phyloP scores from a whole-genome alignment of 495 filamentous ascomycete genomes.

The Clohesyomyces aquaticus region DNA sequence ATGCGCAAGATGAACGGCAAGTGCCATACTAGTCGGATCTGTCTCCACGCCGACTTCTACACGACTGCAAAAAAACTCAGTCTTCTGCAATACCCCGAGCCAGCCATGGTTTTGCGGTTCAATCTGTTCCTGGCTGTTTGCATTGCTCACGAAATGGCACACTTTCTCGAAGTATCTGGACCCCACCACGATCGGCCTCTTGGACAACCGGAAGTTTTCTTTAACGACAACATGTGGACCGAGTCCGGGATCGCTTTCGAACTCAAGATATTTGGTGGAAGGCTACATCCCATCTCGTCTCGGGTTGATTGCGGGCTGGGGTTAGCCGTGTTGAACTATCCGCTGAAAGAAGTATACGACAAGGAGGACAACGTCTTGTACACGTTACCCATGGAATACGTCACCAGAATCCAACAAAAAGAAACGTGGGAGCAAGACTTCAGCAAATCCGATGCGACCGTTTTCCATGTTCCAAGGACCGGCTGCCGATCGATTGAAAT shows the following conservation, averaged over 20 bases:
- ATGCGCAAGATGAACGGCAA: slow-evolving; percentile 34
- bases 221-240: slow-evolving; percentile 42
- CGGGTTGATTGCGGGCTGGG: slow-evolving; percentile 42
- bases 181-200: slow-evolving; percentile 38
- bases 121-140: slow-evolving; percentile 43
- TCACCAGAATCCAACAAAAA: slow-evolving; percentile 38
- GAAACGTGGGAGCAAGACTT: slow-evolving; percentile 41
- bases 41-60: slow-evolving; percentile 44
- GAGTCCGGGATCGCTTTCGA: slow-evolving; percentile 43
- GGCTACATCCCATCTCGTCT: slow-evolving; percentile 40
- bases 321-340: slow-evolving; percentile 37
- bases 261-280: slow-evolving; percentile 41
- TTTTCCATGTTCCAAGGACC: slow-evolving; percentile 40
- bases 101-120: slow-evolving; percentile 43
- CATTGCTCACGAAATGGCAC: slow-evolving; percentile 42
- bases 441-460: slow-evolving; percentile 8
- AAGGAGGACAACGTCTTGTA: slow-evolving; percentile 40
- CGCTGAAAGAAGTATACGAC: slow-evolving; percentile 36
- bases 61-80: slow-evolving; percentile 43
- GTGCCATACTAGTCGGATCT: slow-evolving; percentile 39
- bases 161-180: slow-evolving; percentile 42
- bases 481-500: slow-evolving; percentile 37
- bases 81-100: slow-evolving; percentile 40
- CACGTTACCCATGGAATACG: slow-evolving; percentile 43
- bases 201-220: slow-evolving; percentile 38